These are phyloP conservation scores for Colletotrichum neosansevieriae DNA, from an alignment of 2,329 filamentous ascomycete genomes.

Conservation along the genomic window DNA sequence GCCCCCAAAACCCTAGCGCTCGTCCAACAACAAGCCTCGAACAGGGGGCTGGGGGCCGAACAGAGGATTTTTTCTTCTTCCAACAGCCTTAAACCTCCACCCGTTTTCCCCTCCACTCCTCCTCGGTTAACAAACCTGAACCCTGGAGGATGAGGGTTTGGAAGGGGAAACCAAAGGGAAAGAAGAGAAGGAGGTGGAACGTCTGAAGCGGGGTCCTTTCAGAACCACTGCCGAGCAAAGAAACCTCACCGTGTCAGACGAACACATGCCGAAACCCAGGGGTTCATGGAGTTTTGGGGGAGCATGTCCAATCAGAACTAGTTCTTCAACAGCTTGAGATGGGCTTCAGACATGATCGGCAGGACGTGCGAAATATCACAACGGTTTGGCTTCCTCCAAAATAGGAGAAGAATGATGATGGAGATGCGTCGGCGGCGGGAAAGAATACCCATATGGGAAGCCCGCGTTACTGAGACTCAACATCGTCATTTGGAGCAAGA, in stretches of 20 bases:
- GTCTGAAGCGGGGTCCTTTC: constrained; percentile 14
- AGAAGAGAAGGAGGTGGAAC: background rate
- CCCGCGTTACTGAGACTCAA: background rate
- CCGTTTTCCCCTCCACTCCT: background rate
- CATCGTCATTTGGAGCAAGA: background rate
- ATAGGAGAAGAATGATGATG: too few species aligned
- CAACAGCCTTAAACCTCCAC: background rate
- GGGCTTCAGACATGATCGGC: too few species aligned
- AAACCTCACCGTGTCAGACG: constrained; percentile 12
- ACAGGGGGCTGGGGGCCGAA: too few species aligned
- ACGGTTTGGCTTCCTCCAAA: too few species aligned
- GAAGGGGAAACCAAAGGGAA: background rate
- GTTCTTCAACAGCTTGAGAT: too few species aligned
- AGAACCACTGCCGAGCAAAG: constrained; percentile 7
- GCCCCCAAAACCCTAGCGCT: background rate
- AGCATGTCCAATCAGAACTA: too few species aligned
- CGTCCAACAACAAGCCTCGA: background rate
- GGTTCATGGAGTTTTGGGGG: background rate
- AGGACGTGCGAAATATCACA: too few species aligned
- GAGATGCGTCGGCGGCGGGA: too few species aligned
- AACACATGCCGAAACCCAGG: constrained; percentile 20
- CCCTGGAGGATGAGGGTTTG: background rate
- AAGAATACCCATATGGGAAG: background rate
- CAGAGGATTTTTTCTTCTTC: too few species aligned
- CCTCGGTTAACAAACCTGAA: background rate